Conservation (phyloP, 2,329 filamentous ascomycete species). For the Penicillium hesseltinei region DNA sequence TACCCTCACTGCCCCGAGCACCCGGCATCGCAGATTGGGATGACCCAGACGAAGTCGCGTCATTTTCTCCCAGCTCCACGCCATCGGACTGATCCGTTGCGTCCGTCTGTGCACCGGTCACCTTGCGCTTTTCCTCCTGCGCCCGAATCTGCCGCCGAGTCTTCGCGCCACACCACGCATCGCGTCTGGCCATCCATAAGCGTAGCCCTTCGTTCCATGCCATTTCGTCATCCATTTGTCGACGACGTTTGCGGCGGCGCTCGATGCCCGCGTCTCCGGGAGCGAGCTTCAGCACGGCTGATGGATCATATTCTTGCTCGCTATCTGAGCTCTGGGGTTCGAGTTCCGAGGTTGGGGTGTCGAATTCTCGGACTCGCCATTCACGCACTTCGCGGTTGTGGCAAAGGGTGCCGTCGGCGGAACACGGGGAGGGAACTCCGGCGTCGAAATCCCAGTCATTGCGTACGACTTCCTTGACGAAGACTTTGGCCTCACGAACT, state of each 20-base stretch:
- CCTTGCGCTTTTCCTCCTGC: slow-evolving; percentile 17
- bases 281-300: slow-evolving; percentile 25
- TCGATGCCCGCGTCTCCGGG: slow-evolving; percentile 47
- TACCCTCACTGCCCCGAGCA: not conserved
- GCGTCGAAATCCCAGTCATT: slow-evolving; percentile 44
- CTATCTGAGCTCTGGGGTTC: slow-evolving; percentile 29
- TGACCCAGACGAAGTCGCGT: not conserved
- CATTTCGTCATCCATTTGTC: slow-evolving; percentile 62
- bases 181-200: slow-evolving; percentile 73
- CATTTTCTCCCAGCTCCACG: slow-evolving; percentile 1
- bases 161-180: slow-evolving; percentile 79
- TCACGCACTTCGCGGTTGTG: slow-evolving; percentile 30
- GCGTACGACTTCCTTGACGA: slow-evolving; percentile 41
- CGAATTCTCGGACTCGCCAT: slow-evolving; percentile 40
- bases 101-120: not conserved
- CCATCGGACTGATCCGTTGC: slow-evolving; percentile 3
- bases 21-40: not conserved
- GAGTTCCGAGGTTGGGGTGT: slow-evolving; percentile 39
- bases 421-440: slow-evolving; percentile 22
- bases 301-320: slow-evolving; percentile 11
- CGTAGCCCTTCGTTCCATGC: slow-evolving; percentile 77
- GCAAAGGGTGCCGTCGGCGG: slow-evolving; percentile 17
- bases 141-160: slow-evolving; percentile 29
- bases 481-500: slow-evolving; percentile 42
- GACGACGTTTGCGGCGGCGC: slow-evolving; percentile 57